Evolutionary conservation across 345 rosid genomes (phyloP), one percentile per base, ranked within the genome.

Genomic region (Litchi chinensis): DNA sequence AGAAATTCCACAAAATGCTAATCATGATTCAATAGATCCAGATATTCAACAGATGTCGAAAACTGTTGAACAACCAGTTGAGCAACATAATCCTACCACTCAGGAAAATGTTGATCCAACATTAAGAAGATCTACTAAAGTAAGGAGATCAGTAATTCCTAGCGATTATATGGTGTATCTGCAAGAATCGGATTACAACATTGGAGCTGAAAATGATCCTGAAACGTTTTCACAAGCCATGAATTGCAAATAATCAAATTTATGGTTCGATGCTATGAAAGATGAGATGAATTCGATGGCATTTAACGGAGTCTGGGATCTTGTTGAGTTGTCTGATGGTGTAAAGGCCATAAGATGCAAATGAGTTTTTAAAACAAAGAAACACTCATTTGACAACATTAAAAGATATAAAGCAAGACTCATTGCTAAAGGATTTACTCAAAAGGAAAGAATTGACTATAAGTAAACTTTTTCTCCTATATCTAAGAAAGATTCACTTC

Each of bases 101-200:
- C 43, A 73, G 12, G 76, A 73, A 6, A 37, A 57, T 32, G 52
- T 59, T 73, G 32, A 26, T 54, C 10, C 44, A 72, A 57, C 54
- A 57, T 19, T 73, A 73, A 73, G 37, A 40, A 73, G 28, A 73
- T 73, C 67, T 59, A 32, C 50, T 32, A 73, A 50, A 59, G 6
- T 2, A 8, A 62, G 11, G 15, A 74, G 21, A 62, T 63, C 57
- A 74, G 4, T 10, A 41, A 39, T 19, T 22, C 21, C 69, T 73
- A 59, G n/a, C 28, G 19, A 74, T 63, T 74, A 74, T 24, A 22
- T 59, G 32, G 50, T 44, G 50, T 44, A 44, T 44, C 0, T 60
- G 6, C 24, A 60, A 11, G 68, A 60, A 21, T 40, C 18, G 37
- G 10, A 74, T 32, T n/a, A 41, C 18, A n/a, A 70, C 5, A 44